Evolutionary conservation across 257 asterid genomes (phyloP).

Genomic region (Fraxinus anomala): DNA sequence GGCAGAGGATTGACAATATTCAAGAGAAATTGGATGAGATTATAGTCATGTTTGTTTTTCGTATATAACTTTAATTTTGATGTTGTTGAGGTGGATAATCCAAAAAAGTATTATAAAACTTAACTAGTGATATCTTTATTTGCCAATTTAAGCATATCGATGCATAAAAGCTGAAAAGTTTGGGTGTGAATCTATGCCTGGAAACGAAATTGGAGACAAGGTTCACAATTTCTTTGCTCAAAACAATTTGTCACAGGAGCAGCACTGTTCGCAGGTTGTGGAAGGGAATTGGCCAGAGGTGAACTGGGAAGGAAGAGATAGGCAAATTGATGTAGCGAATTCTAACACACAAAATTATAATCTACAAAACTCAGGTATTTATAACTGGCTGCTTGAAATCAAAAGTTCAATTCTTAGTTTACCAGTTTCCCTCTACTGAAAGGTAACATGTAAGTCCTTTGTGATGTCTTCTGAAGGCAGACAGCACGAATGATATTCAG

Average conservation of each 20-base stretch:
- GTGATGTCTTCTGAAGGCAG: slow-evolving; percentile 9
- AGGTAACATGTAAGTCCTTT: background rate
- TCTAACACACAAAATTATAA: slow-evolving; percentile 25
- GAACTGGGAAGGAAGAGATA: slow-evolving; percentile 64
- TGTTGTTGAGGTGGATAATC: slow-evolving; percentile 10
- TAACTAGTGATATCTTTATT: slow-evolving; percentile 13
- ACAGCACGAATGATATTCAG: background rate
- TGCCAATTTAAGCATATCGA: slow-evolving; percentile 19
- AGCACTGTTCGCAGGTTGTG: slow-evolving; percentile 53
- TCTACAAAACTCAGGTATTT: slow-evolving; percentile 50
- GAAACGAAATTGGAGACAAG: slow-evolving; percentile 83
- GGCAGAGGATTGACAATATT: slow-evolving; percentile 18
- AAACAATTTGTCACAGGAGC: slow-evolving; percentile 69
- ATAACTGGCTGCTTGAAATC: slow-evolving; percentile 3
- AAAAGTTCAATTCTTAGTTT: background rate
- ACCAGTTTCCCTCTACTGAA: background rate
- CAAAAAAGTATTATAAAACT: slow-evolving; percentile 13
- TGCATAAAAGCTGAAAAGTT: slow-evolving; percentile 15
- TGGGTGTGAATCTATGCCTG: slow-evolving; percentile 74
- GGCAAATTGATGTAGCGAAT: slow-evolving; percentile 46
- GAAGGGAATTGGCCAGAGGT: slow-evolving; percentile 64
- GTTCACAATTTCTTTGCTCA: slow-evolving; percentile 89
- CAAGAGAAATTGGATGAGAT: slow-evolving; percentile 26
- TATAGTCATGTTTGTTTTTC: slow-evolving; percentile 16
- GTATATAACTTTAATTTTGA: background rate